Percentiles rank a stretch among this genome's conserved stretches.
These are phyloP conservation scores for Colletotrichum godetiae DNA, from an alignment of 2,329 filamentous ascomycete genomes.

Conservation along the genomic window DNA sequence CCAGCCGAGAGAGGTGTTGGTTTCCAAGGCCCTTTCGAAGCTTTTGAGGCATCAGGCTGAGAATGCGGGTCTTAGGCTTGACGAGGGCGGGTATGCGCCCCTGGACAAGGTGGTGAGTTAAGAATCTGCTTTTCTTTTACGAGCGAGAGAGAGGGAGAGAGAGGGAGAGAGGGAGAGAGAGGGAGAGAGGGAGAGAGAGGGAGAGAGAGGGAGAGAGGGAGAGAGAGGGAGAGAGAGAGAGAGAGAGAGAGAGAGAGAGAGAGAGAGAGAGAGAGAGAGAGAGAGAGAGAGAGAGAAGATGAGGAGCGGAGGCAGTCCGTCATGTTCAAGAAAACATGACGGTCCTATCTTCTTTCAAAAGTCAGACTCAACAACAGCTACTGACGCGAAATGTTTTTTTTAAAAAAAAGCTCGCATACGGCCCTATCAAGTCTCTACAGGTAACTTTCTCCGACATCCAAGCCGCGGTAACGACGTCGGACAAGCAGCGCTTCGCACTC, in stretches of 20 bases:
- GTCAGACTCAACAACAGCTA: neutral
- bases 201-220: too few relatives aligned
- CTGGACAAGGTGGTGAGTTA: slow-evolving; percentile 69
- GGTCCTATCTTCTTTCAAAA: neutral
- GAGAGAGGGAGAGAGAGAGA: neutral
- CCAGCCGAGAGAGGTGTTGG: slow-evolving; percentile 55
- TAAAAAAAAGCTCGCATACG: slow-evolving; percentile 60
- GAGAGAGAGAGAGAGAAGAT: neutral
- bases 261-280: neutral
- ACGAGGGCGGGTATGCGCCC: slow-evolving; percentile 69
- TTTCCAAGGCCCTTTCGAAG: slow-evolving; percentile 66
- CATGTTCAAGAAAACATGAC: neutral
- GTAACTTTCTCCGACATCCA: slow-evolving; percentile 82
- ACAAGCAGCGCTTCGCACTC: slow-evolving; percentile 92
- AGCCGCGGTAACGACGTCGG: slow-evolving; percentile 76
- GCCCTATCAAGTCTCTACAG: slow-evolving; percentile 73
- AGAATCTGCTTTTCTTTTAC: slow-evolving; percentile 16
- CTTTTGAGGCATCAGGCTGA: slow-evolving; percentile 68
- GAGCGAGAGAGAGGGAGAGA: neutral
- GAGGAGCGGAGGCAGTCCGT: neutral
- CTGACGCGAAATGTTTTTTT: neutral
- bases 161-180: neutral
- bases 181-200: neutral
- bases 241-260: neutral
- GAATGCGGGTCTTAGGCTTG: slow-evolving; percentile 67